These are phyloP conservation scores for Peniophora sp. DNA, from an alignment of 1,284 basidiomycete genomes.

Conservation along the genomic window DNA sequence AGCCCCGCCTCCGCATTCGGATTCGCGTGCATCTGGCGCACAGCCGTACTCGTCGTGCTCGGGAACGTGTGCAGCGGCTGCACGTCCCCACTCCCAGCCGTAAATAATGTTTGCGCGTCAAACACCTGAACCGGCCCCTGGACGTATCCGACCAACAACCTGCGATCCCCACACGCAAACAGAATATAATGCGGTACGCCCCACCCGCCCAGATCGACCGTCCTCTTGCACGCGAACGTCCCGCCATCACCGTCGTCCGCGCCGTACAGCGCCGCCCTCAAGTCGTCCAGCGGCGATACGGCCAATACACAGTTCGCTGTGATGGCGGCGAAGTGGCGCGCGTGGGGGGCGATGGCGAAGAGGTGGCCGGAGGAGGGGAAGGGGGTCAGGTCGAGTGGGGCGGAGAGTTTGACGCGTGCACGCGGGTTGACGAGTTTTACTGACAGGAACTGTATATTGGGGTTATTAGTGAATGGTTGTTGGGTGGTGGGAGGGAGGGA, in stretches of 20 bases:
- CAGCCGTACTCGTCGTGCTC: constrained; percentile 29
- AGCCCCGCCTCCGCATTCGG: constrained; percentile 39
- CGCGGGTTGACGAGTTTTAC: constrained; percentile 49
- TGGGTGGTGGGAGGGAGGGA: too few relatives aligned
- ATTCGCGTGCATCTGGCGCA: constrained; percentile 55
- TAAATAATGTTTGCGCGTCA: constrained; percentile 42
- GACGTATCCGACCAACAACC: constrained; percentile 49
- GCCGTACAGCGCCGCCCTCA: constrained; percentile 41
- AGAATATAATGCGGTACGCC: constrained; percentile 41
- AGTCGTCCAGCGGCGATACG: constrained; percentile 46
- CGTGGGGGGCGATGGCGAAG: constrained; percentile 49
- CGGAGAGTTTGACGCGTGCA: constrained; percentile 51
- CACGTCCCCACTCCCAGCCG: constrained; percentile 31
- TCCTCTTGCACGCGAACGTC: constrained; percentile 39
- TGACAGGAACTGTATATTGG: constrained; percentile 31
- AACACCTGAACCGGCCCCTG: constrained; percentile 53
- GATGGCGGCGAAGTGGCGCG: constrained; percentile 61
- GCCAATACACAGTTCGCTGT: constrained; percentile 38
- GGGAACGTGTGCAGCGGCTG: constrained; percentile 41
- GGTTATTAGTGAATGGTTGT: too few relatives aligned
- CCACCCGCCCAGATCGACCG: constrained; percentile 29
- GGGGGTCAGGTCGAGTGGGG: constrained; percentile 34
- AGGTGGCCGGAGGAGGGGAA: constrained; percentile 33
- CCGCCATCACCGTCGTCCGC: constrained; percentile 26
- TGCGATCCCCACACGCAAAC: constrained; percentile 51